Conservation (phyloP, 768 basidiomycete genomes). For the Boletus rubescentipes region DNA sequence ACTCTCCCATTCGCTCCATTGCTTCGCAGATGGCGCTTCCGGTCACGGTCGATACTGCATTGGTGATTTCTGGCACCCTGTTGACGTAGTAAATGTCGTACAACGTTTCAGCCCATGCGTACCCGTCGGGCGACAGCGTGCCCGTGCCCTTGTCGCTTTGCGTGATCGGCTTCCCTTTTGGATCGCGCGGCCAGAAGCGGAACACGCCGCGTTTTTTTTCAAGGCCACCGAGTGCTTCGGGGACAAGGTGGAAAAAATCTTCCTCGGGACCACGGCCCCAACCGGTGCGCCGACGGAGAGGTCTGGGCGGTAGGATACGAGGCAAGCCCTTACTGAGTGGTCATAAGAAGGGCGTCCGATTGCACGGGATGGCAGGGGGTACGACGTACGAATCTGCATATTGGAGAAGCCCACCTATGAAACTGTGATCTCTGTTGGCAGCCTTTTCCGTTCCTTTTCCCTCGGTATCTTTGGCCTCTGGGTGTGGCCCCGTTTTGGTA, state of each 20-base stretch:
- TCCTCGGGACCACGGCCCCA: constrained; percentile 10
- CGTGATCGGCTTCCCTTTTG: constrained; percentile 10
- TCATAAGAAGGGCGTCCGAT: no score
- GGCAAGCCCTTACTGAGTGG: no score
- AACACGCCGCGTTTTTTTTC: constrained; percentile 19
- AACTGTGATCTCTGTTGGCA: not conserved
- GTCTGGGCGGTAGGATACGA: not conserved
- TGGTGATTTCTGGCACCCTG: not conserved
- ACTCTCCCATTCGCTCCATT: constrained; percentile 17
- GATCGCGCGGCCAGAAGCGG: constrained; percentile 27
- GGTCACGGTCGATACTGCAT: not conserved
- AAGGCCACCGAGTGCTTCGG: not conserved
- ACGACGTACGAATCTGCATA: no score
- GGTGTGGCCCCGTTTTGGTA: not conserved
- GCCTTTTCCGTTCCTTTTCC: not conserved
- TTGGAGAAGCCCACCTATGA: no score
- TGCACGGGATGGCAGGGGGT: no score
- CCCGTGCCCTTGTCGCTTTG: not conserved
- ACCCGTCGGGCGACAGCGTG: constrained; percentile 20
- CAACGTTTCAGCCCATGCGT: constrained; percentile 29
- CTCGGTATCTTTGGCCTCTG: not conserved
- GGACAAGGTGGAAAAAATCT: not conserved
- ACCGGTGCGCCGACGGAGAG: not conserved
- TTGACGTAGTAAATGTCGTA: constrained; percentile 25
- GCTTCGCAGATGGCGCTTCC: constrained; percentile 20